Evolutionary conservation across 2,329 filamentous ascomycete genomes (phyloP).

Genomic region (Microsporum audouinii): DNA sequence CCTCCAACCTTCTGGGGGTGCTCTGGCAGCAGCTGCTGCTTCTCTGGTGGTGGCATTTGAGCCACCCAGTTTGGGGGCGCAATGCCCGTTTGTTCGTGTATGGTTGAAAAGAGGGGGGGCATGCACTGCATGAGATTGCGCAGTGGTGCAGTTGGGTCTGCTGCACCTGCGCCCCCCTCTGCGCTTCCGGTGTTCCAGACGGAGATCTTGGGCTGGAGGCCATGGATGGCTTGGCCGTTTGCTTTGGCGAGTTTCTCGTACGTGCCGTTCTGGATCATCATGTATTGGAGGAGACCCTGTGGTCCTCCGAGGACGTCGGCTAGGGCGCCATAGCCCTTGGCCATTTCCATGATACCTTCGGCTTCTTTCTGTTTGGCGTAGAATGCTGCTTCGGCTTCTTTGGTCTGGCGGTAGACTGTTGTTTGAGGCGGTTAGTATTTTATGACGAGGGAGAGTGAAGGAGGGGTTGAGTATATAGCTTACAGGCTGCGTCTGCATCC

Average conservation of each 20-base stretch:
- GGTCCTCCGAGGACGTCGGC: slow-evolving; percentile 65
- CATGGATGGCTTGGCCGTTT: slow-evolving; percentile 63
- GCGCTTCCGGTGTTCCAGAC: slow-evolving; percentile 67
- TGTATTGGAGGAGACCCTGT: slow-evolving; percentile 64
- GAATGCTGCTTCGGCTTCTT: slow-evolving; percentile 42
- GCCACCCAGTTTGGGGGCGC: slow-evolving; percentile 62
- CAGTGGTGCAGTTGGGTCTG: slow-evolving; percentile 53
- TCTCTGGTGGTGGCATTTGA: slow-evolving; percentile 35
- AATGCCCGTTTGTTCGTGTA: slow-evolving; percentile 82
- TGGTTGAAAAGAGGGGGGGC: slow-evolving; percentile 70
- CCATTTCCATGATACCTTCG: slow-evolving; percentile 65
- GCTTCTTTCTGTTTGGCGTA: slow-evolving; percentile 59
- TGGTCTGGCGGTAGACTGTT: slow-evolving; percentile 22
- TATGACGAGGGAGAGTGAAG: slow-evolving; percentile 2
- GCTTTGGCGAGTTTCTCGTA: slow-evolving; percentile 67
- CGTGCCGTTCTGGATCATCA: slow-evolving; percentile 76
- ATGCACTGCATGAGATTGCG: slow-evolving; percentile 75
- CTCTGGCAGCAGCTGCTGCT: slow-evolving; percentile 13
- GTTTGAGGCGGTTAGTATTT: not conserved
- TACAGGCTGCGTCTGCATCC: slow-evolving; percentile 30
- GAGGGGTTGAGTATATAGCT: slow-evolving; percentile 6
- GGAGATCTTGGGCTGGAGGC: slow-evolving; percentile 77
- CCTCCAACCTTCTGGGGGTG: not conserved
- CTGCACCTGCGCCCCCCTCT: slow-evolving; percentile 27
- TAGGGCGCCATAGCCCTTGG: slow-evolving; percentile 65